phyloP scores from a whole-genome alignment of 1,284 basidiomycete genomes.

The Phellinidium pouzarii region DNA sequence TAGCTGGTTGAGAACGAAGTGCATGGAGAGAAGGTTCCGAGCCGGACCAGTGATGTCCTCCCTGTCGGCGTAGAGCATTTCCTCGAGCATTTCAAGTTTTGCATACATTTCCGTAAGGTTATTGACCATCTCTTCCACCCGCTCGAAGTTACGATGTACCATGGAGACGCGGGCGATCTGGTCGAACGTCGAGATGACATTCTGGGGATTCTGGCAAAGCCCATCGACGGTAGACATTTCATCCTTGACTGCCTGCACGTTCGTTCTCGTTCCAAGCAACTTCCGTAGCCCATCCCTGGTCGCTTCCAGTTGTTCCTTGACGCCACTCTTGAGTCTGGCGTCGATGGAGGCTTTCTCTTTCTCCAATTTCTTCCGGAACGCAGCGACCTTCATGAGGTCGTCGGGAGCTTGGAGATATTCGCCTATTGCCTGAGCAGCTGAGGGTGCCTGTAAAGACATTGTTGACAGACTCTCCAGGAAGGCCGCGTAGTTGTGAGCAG shows the following conservation, averaged over 20 bases:
- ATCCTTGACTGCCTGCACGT: conserved; percentile 85
- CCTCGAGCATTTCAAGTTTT: conserved; percentile 74
- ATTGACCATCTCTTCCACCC: conserved; percentile 92
- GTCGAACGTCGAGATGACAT: conserved; percentile 76
- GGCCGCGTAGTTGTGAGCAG: too few relatives aligned
- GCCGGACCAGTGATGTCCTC: conserved; percentile 75
- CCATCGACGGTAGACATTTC: conserved; percentile 88
- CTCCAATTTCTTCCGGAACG: conserved; percentile 90
- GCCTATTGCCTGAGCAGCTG: conserved; percentile 75
- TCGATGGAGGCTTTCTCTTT: conserved; percentile 97
- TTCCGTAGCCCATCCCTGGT: conserved; percentile 87
- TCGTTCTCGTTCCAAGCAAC: conserved; percentile 74
- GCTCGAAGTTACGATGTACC: conserved; percentile 92
- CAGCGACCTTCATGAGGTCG: conserved; percentile 85
- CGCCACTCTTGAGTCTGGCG: conserved; percentile 84
- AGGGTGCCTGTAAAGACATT: conserved; percentile 26
- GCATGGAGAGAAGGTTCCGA: conserved; percentile 83
- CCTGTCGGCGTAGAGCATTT: conserved; percentile 72
- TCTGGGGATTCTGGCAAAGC: conserved; percentile 67
- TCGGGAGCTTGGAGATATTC: conserved; percentile 90
- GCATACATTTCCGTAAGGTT: conserved; percentile 87
- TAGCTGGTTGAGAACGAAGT: conserved; percentile 85
- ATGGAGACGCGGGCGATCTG: conserved; percentile 92
- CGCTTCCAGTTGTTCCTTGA: conserved; percentile 90
- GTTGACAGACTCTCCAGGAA: background rate